Evolutionary conservation across 1,284 basidiomycete species (phyloP), one percentile per base, ranked within the genome.

Genomic region (Naganishia sp.): DNA sequence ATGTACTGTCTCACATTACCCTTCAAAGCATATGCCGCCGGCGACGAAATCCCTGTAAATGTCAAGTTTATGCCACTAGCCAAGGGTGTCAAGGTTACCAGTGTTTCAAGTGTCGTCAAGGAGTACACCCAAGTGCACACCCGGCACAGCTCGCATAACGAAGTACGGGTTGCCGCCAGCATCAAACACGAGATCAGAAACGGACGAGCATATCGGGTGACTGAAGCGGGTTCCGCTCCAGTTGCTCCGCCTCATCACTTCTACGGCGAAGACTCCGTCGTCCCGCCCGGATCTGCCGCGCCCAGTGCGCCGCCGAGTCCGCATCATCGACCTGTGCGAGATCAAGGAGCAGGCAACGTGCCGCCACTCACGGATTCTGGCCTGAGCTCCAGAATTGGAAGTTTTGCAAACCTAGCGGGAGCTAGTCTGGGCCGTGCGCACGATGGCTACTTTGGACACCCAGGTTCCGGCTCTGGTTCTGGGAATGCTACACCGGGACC

Each of bases 31-130:
- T 96, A 90, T 86, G 90, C 92, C 0, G 90, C 88, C 0, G 92
- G 93, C 6, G 92, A 95, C 78, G 84, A 84, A 16, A 82, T 95
- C 64, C 88, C 88, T 0, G 88, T 90, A 0, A 82, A 89, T 23
- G 84, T 92, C 79, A 95, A 94, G 78, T 91, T 95, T 75, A 87
- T 87, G 59, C 93, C 94, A 0, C 81, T 95, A 11, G 82, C 84
- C 46, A 96, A 97, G 77, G 94, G 94, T 13, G 87, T 90, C 6
- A 81, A 83, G 49, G 88, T 96, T 11, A 79, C 86, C 3, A 84
- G 79, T 60, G 84, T 94, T 31, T 81, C 83, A 31, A 89, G 88
- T 2, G 84, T 86, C 6, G 82, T 96, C 64, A 87, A 88, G 69
- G 92, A 95, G 79, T 82, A 83, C 72, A 78, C 81, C 52, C 85